These are phyloP conservation scores for Colletotrichum trifolii DNA, from an alignment of 2,329 filamentous ascomycete species.

Conservation along the genomic window DNA sequence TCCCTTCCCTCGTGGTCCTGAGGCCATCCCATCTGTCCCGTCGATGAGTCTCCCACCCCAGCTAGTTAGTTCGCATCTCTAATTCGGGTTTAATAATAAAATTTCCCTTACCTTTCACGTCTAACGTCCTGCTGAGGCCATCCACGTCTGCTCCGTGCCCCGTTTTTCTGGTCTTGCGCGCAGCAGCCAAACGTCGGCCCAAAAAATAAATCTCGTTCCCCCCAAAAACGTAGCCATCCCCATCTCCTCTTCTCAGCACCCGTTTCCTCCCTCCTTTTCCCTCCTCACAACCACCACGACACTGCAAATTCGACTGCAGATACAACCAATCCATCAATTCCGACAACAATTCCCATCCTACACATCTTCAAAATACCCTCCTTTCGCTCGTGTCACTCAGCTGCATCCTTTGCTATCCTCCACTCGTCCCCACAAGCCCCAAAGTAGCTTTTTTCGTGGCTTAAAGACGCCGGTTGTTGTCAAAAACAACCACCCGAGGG, in stretches of 20 bases:
- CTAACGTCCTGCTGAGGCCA: conserved; percentile 29
- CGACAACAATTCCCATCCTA: conserved; percentile 40
- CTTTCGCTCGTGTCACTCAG: conserved; percentile 47
- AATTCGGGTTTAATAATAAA: conserved; percentile 46
- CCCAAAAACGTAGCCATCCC: conserved; percentile 65
- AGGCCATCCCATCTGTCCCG: conserved; percentile 37
- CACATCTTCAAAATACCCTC: conserved; percentile 49
- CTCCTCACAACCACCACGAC: conserved; percentile 46
- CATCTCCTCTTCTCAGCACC: conserved; percentile 49
- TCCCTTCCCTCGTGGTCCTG: conserved; percentile 40
- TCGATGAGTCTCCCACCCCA: conserved; percentile 26
- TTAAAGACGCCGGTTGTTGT: conserved; percentile 32
- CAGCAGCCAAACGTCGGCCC: conserved; percentile 47
- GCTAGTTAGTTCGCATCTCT: conserved; percentile 36
- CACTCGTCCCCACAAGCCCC: conserved; percentile 41
- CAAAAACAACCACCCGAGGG: conserved; percentile 25
- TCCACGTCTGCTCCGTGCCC: conserved; percentile 50
- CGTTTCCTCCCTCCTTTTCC: conserved; percentile 42
- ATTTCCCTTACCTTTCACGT: conserved; percentile 47
- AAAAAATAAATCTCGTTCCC: conserved; percentile 56
- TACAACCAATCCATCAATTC: conserved; percentile 53
- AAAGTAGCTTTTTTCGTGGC: conserved; percentile 38
- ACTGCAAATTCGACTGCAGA: conserved; percentile 49
- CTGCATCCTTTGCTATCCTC: conserved; percentile 43
- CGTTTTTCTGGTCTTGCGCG: conserved; percentile 56